Evolutionary conservation across 345 rosid species (phyloP).

Genomic region (Carallia pectinifolia): DNA sequence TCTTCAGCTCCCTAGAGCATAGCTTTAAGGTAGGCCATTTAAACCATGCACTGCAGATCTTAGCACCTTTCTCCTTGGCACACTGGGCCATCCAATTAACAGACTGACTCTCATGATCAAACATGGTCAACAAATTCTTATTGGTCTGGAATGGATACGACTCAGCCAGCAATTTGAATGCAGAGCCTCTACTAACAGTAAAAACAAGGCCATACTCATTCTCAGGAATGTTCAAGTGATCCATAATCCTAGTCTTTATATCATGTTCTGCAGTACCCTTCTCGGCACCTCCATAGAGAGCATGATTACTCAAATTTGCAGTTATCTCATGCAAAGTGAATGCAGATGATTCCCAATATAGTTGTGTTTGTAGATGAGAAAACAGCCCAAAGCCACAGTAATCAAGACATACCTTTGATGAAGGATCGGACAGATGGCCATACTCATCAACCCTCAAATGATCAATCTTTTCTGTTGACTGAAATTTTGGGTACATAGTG

Average conservation of each 20-base stretch:
- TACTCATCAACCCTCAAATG: constrained; percentile 68
- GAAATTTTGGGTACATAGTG: constrained; percentile 74
- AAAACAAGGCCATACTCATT: constrained; percentile 85
- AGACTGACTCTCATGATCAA: constrained; percentile 91
- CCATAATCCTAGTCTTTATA: constrained; percentile 78
- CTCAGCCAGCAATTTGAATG: constrained; percentile 77
- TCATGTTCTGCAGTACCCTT: constrained; percentile 73
- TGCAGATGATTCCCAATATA: constrained; percentile 67
- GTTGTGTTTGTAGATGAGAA: constrained; percentile 65
- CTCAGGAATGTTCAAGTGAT: constrained; percentile 79
- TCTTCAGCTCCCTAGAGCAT: constrained; percentile 77
- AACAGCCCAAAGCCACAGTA: constrained; percentile 90
- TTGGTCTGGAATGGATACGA: constrained; percentile 76
- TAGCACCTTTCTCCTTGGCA: constrained; percentile 85
- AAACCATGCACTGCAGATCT: constrained; percentile 80
- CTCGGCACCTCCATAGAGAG: constrained; percentile 81
- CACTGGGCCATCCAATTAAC: constrained; percentile 88
- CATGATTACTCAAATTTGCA: constrained; percentile 83
- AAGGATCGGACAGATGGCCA: constrained; percentile 52
- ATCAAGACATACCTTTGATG: constrained; percentile 85
- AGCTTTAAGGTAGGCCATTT: constrained; percentile 85
- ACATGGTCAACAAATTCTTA: constrained; percentile 73
- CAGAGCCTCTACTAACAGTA: constrained; percentile 88
- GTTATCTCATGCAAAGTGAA: constrained; percentile 82
- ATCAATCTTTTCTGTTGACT: constrained; percentile 65